Evolutionary conservation across 768 basidiomycete species (phyloP).

Genomic region (Leccinum broughii): DNA sequence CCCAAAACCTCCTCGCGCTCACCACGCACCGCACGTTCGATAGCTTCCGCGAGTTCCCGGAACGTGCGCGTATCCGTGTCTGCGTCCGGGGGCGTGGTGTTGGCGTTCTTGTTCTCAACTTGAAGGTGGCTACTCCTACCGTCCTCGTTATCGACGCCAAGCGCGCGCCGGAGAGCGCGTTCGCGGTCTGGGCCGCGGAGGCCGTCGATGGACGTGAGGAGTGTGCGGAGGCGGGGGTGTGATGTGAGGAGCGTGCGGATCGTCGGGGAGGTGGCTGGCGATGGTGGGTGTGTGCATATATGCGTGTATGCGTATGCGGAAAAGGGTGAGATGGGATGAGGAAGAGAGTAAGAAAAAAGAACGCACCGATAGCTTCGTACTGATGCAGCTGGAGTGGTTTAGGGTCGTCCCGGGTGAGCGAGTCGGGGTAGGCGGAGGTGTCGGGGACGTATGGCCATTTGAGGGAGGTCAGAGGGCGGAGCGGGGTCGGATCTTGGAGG

Average conservation of each 20-base stretch:
- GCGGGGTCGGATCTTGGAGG: conserved; percentile 42
- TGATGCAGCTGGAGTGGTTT: conserved; percentile 71
- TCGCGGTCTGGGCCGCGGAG: conserved; percentile 67
- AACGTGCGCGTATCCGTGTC: conserved; percentile 46
- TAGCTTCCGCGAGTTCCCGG: conserved; percentile 61
- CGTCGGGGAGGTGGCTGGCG: conserved; percentile 61
- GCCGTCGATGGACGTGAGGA: conserved; percentile 59
- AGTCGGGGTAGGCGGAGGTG: conserved; percentile 76
- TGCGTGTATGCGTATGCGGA: too few relatives aligned
- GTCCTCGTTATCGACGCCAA: conserved; percentile 49
- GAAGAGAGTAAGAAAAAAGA: conserved; percentile 8
- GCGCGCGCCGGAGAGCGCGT: conserved; percentile 58
- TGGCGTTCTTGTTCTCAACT: conserved; percentile 15
- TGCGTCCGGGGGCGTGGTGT: conserved; percentile 38
- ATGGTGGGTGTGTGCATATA: too few relatives aligned
- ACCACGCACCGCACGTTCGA: conserved; percentile 52
- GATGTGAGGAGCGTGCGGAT: conserved; percentile 55
- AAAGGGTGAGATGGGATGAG: too few relatives aligned
- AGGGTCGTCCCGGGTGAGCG: conserved; percentile 82
- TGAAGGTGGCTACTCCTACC: conserved; percentile 36
- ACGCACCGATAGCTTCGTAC: conserved; percentile 77
- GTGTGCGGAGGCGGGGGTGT: conserved; percentile 50
- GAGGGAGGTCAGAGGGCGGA: conserved; percentile 74
- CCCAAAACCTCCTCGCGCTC: conserved; percentile 52
- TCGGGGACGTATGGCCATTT: conserved; percentile 89